Evolutionary conservation across 2,329 filamentous ascomycete genomes (phyloP).

Genomic region (Botrytis medusae): DNA sequence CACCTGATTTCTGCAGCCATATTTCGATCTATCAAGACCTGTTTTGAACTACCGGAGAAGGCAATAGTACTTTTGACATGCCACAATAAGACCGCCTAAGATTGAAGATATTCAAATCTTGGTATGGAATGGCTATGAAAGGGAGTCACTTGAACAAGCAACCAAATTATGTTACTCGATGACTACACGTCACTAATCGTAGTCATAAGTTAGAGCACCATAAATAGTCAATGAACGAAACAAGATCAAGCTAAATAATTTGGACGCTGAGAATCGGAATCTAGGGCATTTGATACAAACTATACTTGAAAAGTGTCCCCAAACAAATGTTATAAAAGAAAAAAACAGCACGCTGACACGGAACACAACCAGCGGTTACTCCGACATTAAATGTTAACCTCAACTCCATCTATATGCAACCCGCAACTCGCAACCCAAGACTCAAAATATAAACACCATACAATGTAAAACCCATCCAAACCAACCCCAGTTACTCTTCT

Average conservation of each 20-base stretch:
- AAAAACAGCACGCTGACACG: not conserved
- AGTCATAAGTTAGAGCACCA: not conserved
- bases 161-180: not conserved
- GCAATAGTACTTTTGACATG: not conserved
- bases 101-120: fast-evolving
- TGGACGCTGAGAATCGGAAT: not conserved
- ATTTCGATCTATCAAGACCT: not conserved
- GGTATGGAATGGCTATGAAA: not conserved
- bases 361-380: not conserved
- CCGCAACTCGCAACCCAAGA: not conserved
- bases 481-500: not conserved
- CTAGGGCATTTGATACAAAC: not conserved
- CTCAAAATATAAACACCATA: not conserved
- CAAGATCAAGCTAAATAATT: not conserved
- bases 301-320: fast-evolving
- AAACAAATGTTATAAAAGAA: not conserved
- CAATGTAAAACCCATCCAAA: not conserved
- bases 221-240: not conserved
- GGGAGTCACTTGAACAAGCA: not conserved
- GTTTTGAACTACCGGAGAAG: not conserved
- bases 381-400: not conserved
- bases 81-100: not conserved
- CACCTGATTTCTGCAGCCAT: not conserved
- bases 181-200: fast-evolving
- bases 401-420: not conserved